A percentile compares a stretch with the other conserved stretches of the same genome.
Conservation (phyloP, 1,284 basidiomycete species). For the Pyrrhoderma noxium region DNA sequence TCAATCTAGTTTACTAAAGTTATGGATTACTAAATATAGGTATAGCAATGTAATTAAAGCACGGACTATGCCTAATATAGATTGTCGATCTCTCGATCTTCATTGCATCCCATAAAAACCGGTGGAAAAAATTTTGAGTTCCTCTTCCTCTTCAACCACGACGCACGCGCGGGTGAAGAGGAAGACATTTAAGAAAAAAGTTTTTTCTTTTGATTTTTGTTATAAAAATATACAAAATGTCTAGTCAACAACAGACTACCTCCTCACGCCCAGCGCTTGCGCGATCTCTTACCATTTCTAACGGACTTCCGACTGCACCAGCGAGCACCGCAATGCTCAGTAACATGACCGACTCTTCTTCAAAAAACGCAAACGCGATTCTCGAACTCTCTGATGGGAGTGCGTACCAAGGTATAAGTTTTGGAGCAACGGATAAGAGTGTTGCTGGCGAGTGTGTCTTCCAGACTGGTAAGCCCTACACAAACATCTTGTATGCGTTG, state of each 20-base stretch:
- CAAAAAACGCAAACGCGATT: constrained; percentile 48
- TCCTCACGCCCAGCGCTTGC: constrained; percentile 39
- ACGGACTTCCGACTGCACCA: constrained; percentile 43
- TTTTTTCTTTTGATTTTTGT: constrained; percentile 13
- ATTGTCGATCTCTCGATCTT: no score
- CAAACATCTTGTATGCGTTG: constrained; percentile 2
- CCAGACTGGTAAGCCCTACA: constrained; percentile 79
- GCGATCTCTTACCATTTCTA: constrained; percentile 37
- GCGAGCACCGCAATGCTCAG: constrained; percentile 40
- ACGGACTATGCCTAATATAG: no score
- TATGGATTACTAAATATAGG: no score
- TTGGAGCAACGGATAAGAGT: constrained; percentile 89
- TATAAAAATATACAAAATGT: constrained; percentile 23
- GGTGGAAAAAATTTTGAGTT: constrained; percentile 19
- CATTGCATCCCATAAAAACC: no score
- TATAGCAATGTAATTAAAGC: no score
- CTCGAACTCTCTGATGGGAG: constrained; percentile 91
- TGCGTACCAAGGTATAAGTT: constrained; percentile 84
- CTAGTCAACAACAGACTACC: constrained; percentile 28
- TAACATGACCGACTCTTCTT: constrained; percentile 20
- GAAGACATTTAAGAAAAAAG: constrained; percentile 32
- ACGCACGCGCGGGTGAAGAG: constrained; percentile 43
- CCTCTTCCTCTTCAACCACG: constrained; percentile 37
- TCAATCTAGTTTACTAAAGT: no score
- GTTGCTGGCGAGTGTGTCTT: constrained; percentile 98